These are phyloP conservation scores for Talaromyces stipitatus DNA, from an alignment of 495 filamentous ascomycete genomes.

Conservation along the genomic window DNA sequence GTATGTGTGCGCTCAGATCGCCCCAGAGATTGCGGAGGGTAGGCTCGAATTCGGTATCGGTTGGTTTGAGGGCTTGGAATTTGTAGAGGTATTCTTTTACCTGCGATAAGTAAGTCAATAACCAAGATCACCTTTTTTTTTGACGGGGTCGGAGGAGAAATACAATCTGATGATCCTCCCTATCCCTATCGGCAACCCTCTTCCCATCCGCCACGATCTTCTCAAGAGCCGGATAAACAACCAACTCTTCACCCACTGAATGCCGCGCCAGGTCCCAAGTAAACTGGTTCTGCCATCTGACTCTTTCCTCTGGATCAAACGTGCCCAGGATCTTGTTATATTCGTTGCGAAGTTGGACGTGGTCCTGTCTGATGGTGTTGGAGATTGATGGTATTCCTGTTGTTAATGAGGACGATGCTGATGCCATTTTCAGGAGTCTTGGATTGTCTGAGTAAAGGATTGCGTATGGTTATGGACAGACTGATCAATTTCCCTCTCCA, in stretches of 20 bases:
- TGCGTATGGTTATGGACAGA: neutral
- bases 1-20: constrained; percentile 45
- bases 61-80: constrained; percentile 46
- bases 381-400: constrained; percentile 23
- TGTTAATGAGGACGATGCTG: neutral
- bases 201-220: constrained; percentile 43
- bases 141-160: neutral
- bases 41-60: constrained; percentile 38
- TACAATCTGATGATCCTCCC: constrained; percentile 47
- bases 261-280: constrained; percentile 62
- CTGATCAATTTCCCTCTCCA: neutral
- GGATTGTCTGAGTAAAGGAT: neutral
- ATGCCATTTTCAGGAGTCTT: neutral
- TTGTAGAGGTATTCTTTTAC: constrained; percentile 50
- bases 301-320: constrained; percentile 39
- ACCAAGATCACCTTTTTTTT: neutral
- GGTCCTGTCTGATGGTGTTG: constrained; percentile 50
- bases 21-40: constrained; percentile 42
- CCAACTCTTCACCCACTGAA: constrained; percentile 53
- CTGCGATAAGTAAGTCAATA: constrained; percentile 23
- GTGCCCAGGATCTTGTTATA: constrained; percentile 46
- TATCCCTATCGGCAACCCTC: constrained; percentile 44
- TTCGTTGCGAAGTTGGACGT: constrained; percentile 49
- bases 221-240: constrained; percentile 58
- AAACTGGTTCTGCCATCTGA: constrained; percentile 53